Evolutionary conservation across 495 filamentous ascomycete genomes (phyloP).

Genomic region (Apiosordaria backusii): DNA sequence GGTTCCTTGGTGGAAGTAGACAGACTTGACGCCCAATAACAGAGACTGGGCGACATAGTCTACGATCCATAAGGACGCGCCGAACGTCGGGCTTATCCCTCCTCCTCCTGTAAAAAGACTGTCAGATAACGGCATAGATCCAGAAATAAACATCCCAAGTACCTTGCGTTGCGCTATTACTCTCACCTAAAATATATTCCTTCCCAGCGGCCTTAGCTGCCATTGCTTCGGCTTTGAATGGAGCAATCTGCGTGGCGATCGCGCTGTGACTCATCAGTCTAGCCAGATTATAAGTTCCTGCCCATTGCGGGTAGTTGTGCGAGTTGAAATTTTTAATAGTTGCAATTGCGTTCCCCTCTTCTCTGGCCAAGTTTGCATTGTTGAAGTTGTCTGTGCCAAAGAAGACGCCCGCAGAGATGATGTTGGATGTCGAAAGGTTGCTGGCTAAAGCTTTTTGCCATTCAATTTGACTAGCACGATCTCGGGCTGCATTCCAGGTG

Average conservation of each 20-base stretch:
- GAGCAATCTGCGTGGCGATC: slow-evolving; percentile 37
- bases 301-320: slow-evolving; percentile 56
- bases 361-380: slow-evolving; percentile 44
- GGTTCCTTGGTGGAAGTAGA: slow-evolving; percentile 61
- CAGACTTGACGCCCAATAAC: slow-evolving; percentile 45
- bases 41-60: slow-evolving; percentile 54
- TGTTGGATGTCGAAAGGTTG: slow-evolving; percentile 40
- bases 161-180: slow-evolving; percentile 43
- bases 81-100: slow-evolving; percentile 56
- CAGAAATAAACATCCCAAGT: not conserved
- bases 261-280: slow-evolving; percentile 52
- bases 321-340: slow-evolving; percentile 55
- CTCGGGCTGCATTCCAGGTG: slow-evolving; percentile 51
- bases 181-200: slow-evolving; percentile 58
- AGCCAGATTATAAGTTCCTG: slow-evolving; percentile 36
- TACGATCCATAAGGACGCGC: slow-evolving; percentile 58
- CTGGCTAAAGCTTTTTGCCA: slow-evolving; percentile 53
- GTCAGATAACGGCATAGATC: not conserved
- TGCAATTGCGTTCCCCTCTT: slow-evolving; percentile 46
- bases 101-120: slow-evolving; percentile 19
- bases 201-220: slow-evolving; percentile 46
- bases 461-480: slow-evolving; percentile 52
- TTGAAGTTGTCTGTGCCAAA: slow-evolving; percentile 44
- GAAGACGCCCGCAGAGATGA: slow-evolving; percentile 51
- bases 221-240: slow-evolving; percentile 49